Conservation (phyloP, 768 basidiomycete genomes). For the Russula sp. region DNA sequence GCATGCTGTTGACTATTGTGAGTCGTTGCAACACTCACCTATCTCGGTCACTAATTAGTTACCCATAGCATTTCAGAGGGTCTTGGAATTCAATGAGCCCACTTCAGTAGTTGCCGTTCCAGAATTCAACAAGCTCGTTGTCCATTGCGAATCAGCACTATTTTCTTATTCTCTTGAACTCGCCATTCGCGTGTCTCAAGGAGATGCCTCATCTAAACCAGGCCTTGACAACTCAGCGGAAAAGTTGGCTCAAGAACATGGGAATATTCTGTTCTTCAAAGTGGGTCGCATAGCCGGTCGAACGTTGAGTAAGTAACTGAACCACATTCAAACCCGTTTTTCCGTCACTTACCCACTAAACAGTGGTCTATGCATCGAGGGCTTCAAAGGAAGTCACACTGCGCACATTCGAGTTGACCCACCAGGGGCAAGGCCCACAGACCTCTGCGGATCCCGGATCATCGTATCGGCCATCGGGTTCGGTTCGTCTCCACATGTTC, state of each 20-base stretch:
- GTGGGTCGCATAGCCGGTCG: neutral
- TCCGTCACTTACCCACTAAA: neutral
- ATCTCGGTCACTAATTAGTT: neutral
- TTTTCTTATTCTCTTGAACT: constrained; percentile 6
- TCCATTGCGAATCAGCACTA: neutral
- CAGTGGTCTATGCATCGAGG: constrained; percentile 10
- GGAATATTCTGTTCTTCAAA: neutral
- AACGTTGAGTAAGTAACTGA: neutral
- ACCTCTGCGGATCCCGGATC: neutral
- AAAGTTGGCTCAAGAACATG: neutral
- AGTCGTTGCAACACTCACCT: neutral
- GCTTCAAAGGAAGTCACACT: neutral
- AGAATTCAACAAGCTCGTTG: neutral
- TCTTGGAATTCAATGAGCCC: constrained; percentile 2
- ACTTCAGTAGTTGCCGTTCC: neutral
- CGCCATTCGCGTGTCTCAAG: neutral
- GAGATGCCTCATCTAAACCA: neutral
- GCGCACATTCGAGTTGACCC: neutral
- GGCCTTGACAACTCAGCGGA: neutral
- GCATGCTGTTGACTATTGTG: neutral
- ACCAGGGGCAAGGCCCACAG: neutral
- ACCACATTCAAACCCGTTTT: neutral
- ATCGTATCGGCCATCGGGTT: neutral
- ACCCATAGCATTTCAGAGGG: neutral
- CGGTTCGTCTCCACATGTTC: neutral